Evolutionary conservation across 306 rosid species (phyloP), one percentile per base, ranked within the genome.

Genomic region (Coriaria nepalensis): DNA sequence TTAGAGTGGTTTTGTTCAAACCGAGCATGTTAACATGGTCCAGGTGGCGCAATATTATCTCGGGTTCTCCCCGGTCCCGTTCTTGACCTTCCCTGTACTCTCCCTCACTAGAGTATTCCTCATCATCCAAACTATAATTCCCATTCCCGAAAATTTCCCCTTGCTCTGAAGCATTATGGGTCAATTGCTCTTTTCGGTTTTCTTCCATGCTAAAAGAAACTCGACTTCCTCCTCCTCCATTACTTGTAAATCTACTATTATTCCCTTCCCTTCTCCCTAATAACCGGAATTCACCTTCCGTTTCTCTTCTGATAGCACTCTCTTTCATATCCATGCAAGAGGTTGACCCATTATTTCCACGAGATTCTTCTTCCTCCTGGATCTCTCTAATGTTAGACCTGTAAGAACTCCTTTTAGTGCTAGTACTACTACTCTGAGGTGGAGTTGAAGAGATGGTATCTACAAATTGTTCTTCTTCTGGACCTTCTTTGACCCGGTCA

Each of bases 281-380:
- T 77, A 88, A 65, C 73, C 96, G 72, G 59, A 78, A 88, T 47
- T 88, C 96, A 54, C 96, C 93, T 76, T 88, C 96, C 35, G 96
- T 88, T 77, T 88, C 96, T 65, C 96, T 81, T 67, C 96, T 69
- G 61, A 88, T 88, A 55, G 96, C 96, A 37, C 88, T 88, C 73
- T 88, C 96, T 65, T 85, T 83, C 47, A 77, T 37, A 52, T 78
- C 93, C 7, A 60, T 0, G 37, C 67, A 68, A 29, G 82, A 73
- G 48, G 72, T 59, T 15, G 79, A 62, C 20, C 87, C 80, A 67
- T 83, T 75, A 59, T 74, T 80, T 48, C 40, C 37, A 2, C 10
- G 4, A 5, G 33, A 68, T 50, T 66, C 79, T 41, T 73, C 61
- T 56, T 74, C 86, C 59, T 84, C 93, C 53, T 59, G 60, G 46